phyloP scores from a whole-genome alignment of 1,284 basidiomycete genomes.

The Veloboletus limbatus region DNA sequence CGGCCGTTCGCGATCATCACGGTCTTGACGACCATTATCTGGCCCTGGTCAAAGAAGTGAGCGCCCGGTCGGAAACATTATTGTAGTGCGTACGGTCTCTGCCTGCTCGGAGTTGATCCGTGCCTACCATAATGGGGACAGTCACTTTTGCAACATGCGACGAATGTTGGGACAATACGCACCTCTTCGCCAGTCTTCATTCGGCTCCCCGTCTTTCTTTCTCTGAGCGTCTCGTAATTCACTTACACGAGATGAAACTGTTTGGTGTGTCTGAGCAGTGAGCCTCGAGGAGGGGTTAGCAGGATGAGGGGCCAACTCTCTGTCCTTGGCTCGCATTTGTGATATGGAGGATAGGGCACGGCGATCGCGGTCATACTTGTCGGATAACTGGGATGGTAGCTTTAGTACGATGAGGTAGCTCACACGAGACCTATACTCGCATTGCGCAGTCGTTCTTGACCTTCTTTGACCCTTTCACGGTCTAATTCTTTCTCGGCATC shows the following conservation, averaged over 20 bases:
- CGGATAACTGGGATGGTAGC: slow-evolving; percentile 58
- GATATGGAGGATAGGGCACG: slow-evolving; percentile 49
- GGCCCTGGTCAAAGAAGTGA: slow-evolving; percentile 35
- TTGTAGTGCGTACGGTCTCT: slow-evolving; percentile 53
- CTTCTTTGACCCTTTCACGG: slow-evolving; percentile 68
- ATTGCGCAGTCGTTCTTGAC: slow-evolving; percentile 72
- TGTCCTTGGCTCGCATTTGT: slow-evolving; percentile 58
- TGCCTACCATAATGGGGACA: slow-evolving; percentile 32
- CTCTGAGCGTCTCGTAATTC: slow-evolving; percentile 59
- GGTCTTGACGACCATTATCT: slow-evolving; percentile 54
- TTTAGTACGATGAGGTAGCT: slow-evolving; percentile 11
- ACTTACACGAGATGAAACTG: slow-evolving; percentile 45
- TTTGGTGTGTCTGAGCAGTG: slow-evolving; percentile 39
- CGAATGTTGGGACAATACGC: slow-evolving; percentile 18
- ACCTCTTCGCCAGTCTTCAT: slow-evolving; percentile 83
- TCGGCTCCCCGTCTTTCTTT: slow-evolving; percentile 67
- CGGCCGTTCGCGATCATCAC: slow-evolving; percentile 55
- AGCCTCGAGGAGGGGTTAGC: slow-evolving; percentile 42
- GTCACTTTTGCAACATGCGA: slow-evolving; percentile 3
- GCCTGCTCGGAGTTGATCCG: slow-evolving; percentile 48
- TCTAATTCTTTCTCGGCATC: slow-evolving; percentile 63
- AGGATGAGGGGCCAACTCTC: slow-evolving; percentile 66
- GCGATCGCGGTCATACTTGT: slow-evolving; percentile 82
- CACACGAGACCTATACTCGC: slow-evolving; percentile 41
- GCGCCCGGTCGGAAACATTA: slow-evolving; percentile 4